Evolutionary conservation across 2,329 filamentous ascomycete genomes (phyloP).

Genomic region (Fusarium cyanostomum): DNA sequence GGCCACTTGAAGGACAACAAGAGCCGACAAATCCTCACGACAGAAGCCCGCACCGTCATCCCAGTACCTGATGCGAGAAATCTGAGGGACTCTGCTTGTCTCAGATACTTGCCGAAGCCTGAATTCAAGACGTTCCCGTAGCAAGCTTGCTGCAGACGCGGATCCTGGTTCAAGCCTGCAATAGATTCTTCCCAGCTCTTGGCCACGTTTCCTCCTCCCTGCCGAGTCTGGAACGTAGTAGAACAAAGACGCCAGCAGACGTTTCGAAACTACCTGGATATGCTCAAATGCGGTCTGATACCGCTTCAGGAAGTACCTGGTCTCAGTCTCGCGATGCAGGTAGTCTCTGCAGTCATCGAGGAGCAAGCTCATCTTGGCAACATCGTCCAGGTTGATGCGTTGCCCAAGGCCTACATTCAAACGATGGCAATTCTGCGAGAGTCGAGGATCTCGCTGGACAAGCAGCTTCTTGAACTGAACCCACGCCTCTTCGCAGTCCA

Average conservation of each 20-base stretch:
- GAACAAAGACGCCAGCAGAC: conserved; percentile 11
- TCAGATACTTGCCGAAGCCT: neutral
- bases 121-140: neutral
- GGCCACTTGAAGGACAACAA: neutral
- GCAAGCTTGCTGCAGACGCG: neutral
- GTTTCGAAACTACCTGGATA: conserved; percentile 2
- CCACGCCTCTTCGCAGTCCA: conserved; percentile 13
- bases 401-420: conserved; percentile 7
- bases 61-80: neutral
- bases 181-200: neutral
- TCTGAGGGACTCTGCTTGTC: neutral
- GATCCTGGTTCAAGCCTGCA: neutral
- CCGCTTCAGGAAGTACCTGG: neutral
- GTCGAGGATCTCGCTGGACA: neutral
- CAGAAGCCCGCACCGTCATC: neutral
- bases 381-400: conserved; percentile 9
- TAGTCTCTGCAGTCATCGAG: neutral
- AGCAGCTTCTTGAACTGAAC: neutral
- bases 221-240: too few species aligned
- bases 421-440: neutral
- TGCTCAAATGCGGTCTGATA: conserved; percentile 6
- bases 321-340: neutral
- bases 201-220: too few species aligned
- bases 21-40: neutral
- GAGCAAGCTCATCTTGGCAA: neutral